A percentile compares a stretch with the other conserved stretches of the same genome.
phyloP scores from a whole-genome alignment of 2,329 filamentous ascomycete genomes.

The Xylaria sp. region DNA sequence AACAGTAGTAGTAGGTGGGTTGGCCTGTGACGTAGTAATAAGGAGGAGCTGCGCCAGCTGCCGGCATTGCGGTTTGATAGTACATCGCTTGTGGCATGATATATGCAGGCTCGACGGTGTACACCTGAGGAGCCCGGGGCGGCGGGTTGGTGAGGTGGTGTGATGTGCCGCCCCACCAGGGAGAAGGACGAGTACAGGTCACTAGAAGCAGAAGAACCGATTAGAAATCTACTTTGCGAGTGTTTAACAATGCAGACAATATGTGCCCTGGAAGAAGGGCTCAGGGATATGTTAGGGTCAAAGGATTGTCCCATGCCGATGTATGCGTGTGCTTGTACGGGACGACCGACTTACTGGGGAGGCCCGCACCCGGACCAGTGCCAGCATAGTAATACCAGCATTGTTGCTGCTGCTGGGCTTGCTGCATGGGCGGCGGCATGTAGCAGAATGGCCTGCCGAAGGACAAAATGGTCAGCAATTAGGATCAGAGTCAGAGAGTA shows the following conservation, averaged over 20 bases:
- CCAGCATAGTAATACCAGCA: constrained; percentile 24
- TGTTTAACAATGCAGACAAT: not conserved
- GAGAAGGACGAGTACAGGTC: constrained; percentile 14
- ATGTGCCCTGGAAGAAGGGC: too few relatives aligned
- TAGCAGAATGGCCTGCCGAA: constrained; percentile 18
- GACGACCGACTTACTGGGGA: constrained; percentile 21
- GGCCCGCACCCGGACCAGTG: not conserved
- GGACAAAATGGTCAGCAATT: not conserved
- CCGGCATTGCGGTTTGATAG: not conserved
- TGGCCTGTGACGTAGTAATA: constrained; percentile 18
- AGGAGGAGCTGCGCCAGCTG: not conserved
- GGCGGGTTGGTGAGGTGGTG: constrained; percentile 32
- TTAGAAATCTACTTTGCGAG: not conserved
- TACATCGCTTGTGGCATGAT: constrained; percentile 21
- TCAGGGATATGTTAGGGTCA: not conserved
- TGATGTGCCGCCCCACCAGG: constrained; percentile 26
- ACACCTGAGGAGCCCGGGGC: constrained; percentile 22
- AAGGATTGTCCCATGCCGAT: not conserved
- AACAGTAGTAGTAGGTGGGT: constrained; percentile 19
- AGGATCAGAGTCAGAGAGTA: not conserved
- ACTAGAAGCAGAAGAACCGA: constrained; percentile 2
- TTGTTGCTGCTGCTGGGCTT: constrained; percentile 2
- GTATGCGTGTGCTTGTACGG: not conserved
- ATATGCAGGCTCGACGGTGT: constrained; percentile 29
- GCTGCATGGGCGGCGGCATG: constrained; percentile 5